phyloP scores from a whole-genome alignment of 2,329 filamentous ascomycete species.

The Phaeosphaeriaceae sp. region DNA sequence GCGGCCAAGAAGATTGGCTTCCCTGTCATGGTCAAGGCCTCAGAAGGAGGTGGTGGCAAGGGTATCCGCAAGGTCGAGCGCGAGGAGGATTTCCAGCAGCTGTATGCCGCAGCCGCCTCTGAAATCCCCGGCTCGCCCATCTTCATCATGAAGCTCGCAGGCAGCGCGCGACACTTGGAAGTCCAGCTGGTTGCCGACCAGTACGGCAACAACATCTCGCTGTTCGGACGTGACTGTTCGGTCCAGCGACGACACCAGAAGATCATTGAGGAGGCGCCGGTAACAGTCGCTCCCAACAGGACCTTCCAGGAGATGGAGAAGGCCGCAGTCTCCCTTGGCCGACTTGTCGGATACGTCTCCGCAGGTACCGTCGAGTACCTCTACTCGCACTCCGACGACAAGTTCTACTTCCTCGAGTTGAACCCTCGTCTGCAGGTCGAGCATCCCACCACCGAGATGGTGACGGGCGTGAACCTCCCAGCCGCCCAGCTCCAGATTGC shows the following conservation, averaged over 20 bases:
- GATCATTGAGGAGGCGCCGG: constrained; percentile 98
- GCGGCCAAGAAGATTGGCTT: constrained; percentile 93
- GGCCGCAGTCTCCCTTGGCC: constrained; percentile 91
- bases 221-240: constrained; percentile 98
- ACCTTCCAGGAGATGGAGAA: constrained; percentile 98
- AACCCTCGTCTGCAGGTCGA: constrained; percentile 99
- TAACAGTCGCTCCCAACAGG: constrained; percentile 87
- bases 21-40: constrained; percentile 99
- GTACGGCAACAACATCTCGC: constrained; percentile 99
- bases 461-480: constrained; percentile 94
- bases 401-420: constrained; percentile 98
- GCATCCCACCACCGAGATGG: constrained; percentile 99
- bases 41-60: constrained; percentile 98
- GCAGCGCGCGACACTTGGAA: constrained; percentile 94
- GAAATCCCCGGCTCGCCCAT: constrained; percentile 99
- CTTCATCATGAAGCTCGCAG: constrained; percentile 99
- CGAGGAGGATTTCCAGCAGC: constrained; percentile 82
- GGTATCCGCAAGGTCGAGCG: constrained; percentile 94
- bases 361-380: constrained; percentile 99
- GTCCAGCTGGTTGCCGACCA: constrained; percentile 97
- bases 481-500: constrained; percentile 98
- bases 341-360: constrained; percentile 96
- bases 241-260: constrained; percentile 98
- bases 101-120: constrained; percentile 95
- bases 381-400: constrained; percentile 96